These are phyloP conservation scores for Fusarium napiforme DNA, from an alignment of 2,329 filamentous ascomycete species.

Conservation along the genomic window DNA sequence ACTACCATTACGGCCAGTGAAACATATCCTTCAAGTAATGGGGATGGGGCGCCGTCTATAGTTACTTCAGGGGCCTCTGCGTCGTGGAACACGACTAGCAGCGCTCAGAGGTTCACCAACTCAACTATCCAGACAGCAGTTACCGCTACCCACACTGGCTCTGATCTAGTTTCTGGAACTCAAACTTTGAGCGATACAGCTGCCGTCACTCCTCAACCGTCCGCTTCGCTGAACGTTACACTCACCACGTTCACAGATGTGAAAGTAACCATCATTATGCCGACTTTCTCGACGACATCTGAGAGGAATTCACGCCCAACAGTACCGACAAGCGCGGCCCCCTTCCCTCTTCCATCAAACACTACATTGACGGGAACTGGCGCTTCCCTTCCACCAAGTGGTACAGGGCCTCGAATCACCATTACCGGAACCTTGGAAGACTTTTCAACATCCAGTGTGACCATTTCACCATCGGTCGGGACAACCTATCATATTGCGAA, in stretches of 20 bases:
- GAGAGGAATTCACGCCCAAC: neutral
- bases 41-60: neutral
- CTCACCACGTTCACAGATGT: conserved; percentile 3
- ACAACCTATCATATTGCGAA: conserved; percentile 16
- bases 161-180: conserved; percentile 1
- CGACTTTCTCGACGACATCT: conserved; percentile 13
- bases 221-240: conserved; percentile 17
- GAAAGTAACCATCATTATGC: conserved; percentile 5
- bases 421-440: neutral
- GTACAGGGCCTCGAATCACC: conserved; percentile 4
- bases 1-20: conserved; percentile 9
- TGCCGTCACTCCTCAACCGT: conserved; percentile 3
- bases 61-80: conserved; percentile 3
- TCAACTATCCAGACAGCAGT: conserved; percentile 2
- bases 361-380: conserved; percentile 20
- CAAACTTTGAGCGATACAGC: neutral
- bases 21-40: conserved; percentile 1
- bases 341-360: conserved; percentile 34
- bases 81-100: conserved; percentile 12
- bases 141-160: conserved; percentile 1
- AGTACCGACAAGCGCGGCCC: conserved; percentile 5
- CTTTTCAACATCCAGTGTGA: neutral
- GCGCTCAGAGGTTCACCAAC: conserved; percentile 5
- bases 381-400: conserved; percentile 7
- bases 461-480: neutral